These are phyloP conservation scores for Hirsutella rhossiliensis DNA, from an alignment of 2,329 filamentous ascomycete genomes.

Conservation along the genomic window DNA sequence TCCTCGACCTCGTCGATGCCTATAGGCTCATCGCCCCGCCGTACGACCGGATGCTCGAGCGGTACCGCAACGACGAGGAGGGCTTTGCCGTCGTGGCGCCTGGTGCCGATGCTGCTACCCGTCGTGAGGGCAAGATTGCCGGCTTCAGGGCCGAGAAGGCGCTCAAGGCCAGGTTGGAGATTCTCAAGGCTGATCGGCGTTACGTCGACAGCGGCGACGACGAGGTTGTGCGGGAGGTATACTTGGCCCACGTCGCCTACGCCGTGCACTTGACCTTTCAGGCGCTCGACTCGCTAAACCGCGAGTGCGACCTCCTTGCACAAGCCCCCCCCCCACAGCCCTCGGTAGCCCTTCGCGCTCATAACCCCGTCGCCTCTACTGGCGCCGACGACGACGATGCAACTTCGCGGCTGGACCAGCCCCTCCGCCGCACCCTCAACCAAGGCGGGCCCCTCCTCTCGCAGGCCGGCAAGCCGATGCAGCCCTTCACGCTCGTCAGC, in stretches of 20 bases:
- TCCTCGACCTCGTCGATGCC: slow-evolving; percentile 62
- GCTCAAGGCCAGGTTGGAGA: slow-evolving; percentile 69
- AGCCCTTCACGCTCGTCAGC: slow-evolving; percentile 79
- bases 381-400: slow-evolving; percentile 30
- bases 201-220: slow-evolving; percentile 60
- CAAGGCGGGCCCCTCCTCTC: slow-evolving; percentile 61
- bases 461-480: slow-evolving; percentile 68
- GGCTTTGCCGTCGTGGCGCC: slow-evolving; percentile 61
- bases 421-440: slow-evolving; percentile 32
- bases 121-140: slow-evolving; percentile 74
- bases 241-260: slow-evolving; percentile 64
- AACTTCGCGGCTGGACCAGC: slow-evolving; percentile 62
- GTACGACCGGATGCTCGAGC: slow-evolving; percentile 58
- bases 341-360: slow-evolving; percentile 15
- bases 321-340: slow-evolving; percentile 44
- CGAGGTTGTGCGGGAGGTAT: slow-evolving; percentile 65
- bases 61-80: slow-evolving; percentile 60
- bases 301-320: slow-evolving; percentile 73
- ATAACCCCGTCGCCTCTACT: slow-evolving; percentile 27
- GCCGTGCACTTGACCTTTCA: slow-evolving; percentile 73
- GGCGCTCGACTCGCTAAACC: slow-evolving; percentile 72
- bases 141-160: slow-evolving; percentile 79
- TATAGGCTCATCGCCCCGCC: slow-evolving; percentile 59
- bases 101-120: slow-evolving; percentile 44
- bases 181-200: slow-evolving; percentile 18